Evolutionary conservation across 495 filamentous ascomycete species (phyloP).

Genomic region (Penicillium malachiteum): DNA sequence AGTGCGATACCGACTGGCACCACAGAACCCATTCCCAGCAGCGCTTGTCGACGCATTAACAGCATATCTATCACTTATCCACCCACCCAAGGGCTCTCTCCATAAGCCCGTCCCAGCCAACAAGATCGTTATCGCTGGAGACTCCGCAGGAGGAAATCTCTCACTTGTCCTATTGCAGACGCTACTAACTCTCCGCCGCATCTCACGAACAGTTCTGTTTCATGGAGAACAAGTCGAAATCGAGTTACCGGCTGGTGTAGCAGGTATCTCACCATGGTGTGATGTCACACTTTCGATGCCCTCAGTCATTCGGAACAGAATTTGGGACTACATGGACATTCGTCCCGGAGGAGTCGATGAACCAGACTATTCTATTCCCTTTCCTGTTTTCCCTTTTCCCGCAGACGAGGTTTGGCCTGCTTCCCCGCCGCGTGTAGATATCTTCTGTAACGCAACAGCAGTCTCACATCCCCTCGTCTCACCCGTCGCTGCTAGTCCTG

Average conservation of each 20-base stretch:
- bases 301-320: constrained; percentile 59
- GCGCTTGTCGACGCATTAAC: constrained; percentile 80
- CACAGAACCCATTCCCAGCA: constrained; percentile 79
- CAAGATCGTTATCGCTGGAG: constrained; percentile 79
- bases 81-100: constrained; percentile 70
- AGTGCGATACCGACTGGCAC: constrained; percentile 85
- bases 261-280: constrained; percentile 68
- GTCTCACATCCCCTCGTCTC: constrained; percentile 75
- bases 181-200: constrained; percentile 66
- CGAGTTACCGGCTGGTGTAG: constrained; percentile 67
- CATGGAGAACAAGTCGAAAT: constrained; percentile 60
- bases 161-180: constrained; percentile 68
- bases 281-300: constrained; percentile 75
- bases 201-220: constrained; percentile 56
- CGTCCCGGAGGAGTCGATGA: constrained; percentile 22
- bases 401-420: constrained; percentile 69
- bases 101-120: constrained; percentile 67
- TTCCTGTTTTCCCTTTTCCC: constrained; percentile 33
- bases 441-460: constrained; percentile 64
- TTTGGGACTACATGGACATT: constrained; percentile 68
- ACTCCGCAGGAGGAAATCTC: constrained; percentile 85
- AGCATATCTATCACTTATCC: constrained; percentile 79
- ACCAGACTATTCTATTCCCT: constrained; percentile 19
- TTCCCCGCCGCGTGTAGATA: constrained; percentile 62
- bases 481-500: constrained; percentile 55